Conservation (phyloP, 169 alveolate genomes). For the Plasmodium relictum region DNA sequence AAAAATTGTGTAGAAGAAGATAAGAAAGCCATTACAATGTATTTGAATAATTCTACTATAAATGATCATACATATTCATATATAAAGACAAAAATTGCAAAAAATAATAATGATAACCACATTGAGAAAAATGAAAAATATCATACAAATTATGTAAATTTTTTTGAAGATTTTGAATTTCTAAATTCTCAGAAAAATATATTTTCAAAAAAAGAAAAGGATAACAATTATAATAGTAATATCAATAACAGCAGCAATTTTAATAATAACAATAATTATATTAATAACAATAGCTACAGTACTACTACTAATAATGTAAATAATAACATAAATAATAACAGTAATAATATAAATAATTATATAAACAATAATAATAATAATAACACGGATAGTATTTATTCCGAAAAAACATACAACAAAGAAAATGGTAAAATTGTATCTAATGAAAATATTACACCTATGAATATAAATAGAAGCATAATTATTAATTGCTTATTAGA, state of each 20-base stretch:
- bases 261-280: neutral
- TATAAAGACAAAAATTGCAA: neutral
- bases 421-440: too few species aligned
- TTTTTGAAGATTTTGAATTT: slow-evolving; percentile 12
- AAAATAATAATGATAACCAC: neutral
- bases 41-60: neutral
- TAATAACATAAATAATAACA: neutral
- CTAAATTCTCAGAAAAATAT: slow-evolving; percentile 9
- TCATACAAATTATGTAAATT: neutral
- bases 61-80: neutral
- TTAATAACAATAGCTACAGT: neutral
- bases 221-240: neutral
- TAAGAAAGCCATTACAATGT: neutral
- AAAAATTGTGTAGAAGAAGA: slow-evolving; percentile 11
- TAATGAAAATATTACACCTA: neutral
- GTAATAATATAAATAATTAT: neutral
- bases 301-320: neutral
- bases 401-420: too few species aligned
- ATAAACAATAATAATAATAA: neutral
- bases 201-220: neutral
- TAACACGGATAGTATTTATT: neutral
- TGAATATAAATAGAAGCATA: slow-evolving; percentile 5
- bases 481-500: slow-evolving; percentile 1
- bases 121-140: neutral
- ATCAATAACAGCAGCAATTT: neutral